Evolutionary conservation across 805 yeast species (phyloP).

Genomic region (Sporopachydermia lactativora): DNA sequence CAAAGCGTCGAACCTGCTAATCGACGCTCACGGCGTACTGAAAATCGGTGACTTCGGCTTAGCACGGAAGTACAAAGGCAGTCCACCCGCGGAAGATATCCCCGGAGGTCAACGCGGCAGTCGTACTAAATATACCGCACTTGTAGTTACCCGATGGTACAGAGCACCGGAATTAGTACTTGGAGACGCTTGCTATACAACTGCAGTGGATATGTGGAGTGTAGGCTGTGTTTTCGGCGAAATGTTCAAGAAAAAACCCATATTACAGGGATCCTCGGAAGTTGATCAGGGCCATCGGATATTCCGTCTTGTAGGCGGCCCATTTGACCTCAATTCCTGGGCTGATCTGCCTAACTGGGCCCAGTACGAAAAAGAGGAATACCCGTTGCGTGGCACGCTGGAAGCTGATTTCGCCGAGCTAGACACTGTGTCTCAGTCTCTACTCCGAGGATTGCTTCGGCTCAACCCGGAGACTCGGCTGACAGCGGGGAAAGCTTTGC

Average conservation of each 20-base stretch:
- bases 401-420: background rate
- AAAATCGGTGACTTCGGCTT: slow-evolving; percentile 95
- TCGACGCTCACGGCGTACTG: slow-evolving; percentile 61
- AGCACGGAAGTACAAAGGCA: slow-evolving; percentile 62
- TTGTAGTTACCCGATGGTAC: slow-evolving; percentile 96
- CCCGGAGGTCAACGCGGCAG: slow-evolving; percentile 15
- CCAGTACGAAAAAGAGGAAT: slow-evolving; percentile 6
- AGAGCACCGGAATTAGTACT: slow-evolving; percentile 87
- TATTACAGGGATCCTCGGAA: slow-evolving; percentile 75
- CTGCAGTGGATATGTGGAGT: slow-evolving; percentile 97
- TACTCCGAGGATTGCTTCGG: slow-evolving; percentile 47
- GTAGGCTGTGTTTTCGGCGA: slow-evolving; percentile 94
- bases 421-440: slow-evolving; percentile 12
- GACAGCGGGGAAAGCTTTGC: slow-evolving; percentile 68
- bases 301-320: slow-evolving; percentile 74
- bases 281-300: slow-evolving; percentile 75
- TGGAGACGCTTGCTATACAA: slow-evolving; percentile 77
- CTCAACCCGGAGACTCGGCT: slow-evolving; percentile 61
- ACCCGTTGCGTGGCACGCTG: background rate
- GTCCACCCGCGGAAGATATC: slow-evolving; percentile 39
- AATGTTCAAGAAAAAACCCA: slow-evolving; percentile 67
- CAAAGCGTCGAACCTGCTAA: slow-evolving; percentile 87
- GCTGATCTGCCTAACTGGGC: slow-evolving; percentile 42
- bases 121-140: slow-evolving; percentile 33
- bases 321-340: slow-evolving; percentile 20